Evolutionary conservation across 768 basidiomycete species (phyloP).

Genomic region (Gloeopeniophorella convolvens): DNA sequence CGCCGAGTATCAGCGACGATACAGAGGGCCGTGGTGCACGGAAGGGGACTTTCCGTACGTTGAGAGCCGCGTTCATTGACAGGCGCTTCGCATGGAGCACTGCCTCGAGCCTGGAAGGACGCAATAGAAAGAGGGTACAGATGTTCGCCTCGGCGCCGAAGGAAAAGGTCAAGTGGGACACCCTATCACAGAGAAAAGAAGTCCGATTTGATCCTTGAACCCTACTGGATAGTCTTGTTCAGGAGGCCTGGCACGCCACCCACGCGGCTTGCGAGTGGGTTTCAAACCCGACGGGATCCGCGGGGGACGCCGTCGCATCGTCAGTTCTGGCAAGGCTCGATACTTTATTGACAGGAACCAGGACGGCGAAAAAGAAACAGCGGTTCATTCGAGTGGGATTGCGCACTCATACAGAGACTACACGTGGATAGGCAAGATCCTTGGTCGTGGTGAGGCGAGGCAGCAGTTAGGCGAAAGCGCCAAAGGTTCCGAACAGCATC

Average conservation of each 20-base stretch:
- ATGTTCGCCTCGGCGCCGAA: not conserved
- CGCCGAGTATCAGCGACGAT: too few species aligned
- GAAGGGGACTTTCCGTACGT: too few species aligned
- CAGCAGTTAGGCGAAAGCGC: slow-evolving; percentile 36
- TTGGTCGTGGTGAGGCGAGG: too few species aligned
- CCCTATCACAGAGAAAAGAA: not conserved
- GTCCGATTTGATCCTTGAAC: too few species aligned
- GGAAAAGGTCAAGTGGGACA: not conserved
- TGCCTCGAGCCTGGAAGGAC: not conserved
- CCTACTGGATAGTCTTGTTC: too few species aligned
- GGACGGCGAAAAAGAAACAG: not conserved
- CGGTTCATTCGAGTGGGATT: not conserved
- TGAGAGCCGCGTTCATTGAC: not conserved
- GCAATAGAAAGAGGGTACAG: not conserved
- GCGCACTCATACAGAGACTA: slow-evolving; percentile 2
- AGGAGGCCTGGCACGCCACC: too few species aligned
- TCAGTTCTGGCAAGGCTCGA: too few species aligned
- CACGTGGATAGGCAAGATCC: not conserved
- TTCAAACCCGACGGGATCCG: too few species aligned
- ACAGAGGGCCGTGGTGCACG: too few species aligned
- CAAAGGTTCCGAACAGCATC: slow-evolving; percentile 52
- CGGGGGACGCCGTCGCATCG: too few species aligned
- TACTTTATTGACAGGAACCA: too few species aligned
- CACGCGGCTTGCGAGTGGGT: too few species aligned
- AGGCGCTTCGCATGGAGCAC: not conserved